Evolutionary conservation across 1,139 yeast genomes (phyloP), one percentile per base, ranked within the genome.

Genomic region (Entelexis sorbosivorans): DNA sequence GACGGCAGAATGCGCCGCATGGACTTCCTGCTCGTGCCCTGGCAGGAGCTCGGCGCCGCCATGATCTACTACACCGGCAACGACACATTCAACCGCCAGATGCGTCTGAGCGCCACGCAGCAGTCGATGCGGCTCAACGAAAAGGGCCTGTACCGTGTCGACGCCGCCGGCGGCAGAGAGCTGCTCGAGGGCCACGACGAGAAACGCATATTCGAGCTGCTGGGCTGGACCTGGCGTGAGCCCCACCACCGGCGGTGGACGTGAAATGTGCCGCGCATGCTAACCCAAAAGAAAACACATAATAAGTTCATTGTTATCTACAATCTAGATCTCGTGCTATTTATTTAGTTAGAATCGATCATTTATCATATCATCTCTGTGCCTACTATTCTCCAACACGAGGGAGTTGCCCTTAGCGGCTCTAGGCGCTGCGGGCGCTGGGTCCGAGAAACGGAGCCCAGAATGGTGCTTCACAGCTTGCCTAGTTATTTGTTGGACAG

Each of bases 31-130:
- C 62, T 72, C 13, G 77, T 77, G 28, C 76, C 74, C 14, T 73
- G 77, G 71, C 59, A 65, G 1, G 73, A 74, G 51, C 59, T 72
- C 14, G 86, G 84, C 0, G 77, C 81, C 0, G 69, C 77, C 0
- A 61, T 73, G 59, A 61, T 79, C 17, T 79, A 80, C 60, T 80
- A 76, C 52, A 78, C 80, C 0, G 86, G 86, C 0, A 75, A 78
- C 55, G 74, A 72, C 49, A 69, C 72, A 32, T 78, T 78, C 61
- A 80, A 79, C 61, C 71, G 82, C 50, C 65, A 69, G 55, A 60
- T 78, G 45, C 65, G 84, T 36, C 57, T 69, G 40, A 59, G 70
- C 35, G 84, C 84, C 0, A 60, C 58, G 20, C 62, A 68, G 35
- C 68, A 68, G 53, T 78, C 77, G 0, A 67, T 71, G 64, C 66